phyloP scores from a whole-genome alignment of 768 basidiomycete species.

The Heimioporus sp. region DNA sequence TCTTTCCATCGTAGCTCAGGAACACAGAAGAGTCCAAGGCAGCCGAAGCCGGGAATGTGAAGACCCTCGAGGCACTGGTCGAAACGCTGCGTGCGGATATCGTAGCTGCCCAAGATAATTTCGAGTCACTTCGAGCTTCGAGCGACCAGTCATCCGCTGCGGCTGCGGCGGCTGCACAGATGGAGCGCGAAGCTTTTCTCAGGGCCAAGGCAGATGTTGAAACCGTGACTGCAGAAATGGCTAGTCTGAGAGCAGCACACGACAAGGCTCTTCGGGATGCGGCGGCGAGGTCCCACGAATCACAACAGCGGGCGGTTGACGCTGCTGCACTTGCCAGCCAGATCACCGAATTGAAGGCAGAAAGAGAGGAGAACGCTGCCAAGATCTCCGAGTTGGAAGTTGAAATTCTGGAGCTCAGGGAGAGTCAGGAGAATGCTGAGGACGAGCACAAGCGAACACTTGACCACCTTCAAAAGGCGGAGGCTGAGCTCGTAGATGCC shows the following conservation, averaged over 20 bases:
- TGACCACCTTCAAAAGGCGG: conserved; percentile 46
- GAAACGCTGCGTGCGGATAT: conserved; percentile 51
- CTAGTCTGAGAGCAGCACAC: conserved; percentile 50
- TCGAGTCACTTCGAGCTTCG: conserved; percentile 48
- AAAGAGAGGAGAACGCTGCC: conserved; percentile 67
- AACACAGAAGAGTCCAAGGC: conserved; percentile 40
- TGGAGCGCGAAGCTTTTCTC: conserved; percentile 61
- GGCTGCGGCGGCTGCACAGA: conserved; percentile 49
- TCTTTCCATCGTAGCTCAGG: conserved; percentile 44
- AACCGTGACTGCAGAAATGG: conserved; percentile 50
- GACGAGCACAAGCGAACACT: conserved; percentile 52
- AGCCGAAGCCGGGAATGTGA: conserved; percentile 45
- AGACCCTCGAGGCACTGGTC: conserved; percentile 50
- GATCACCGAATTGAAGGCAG: conserved; percentile 50
- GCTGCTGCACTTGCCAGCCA: conserved; percentile 46
- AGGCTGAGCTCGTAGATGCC: conserved; percentile 53
- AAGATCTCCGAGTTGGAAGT: conserved; percentile 82
- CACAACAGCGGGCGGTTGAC: conserved; percentile 46
- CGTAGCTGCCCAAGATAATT: conserved; percentile 45
- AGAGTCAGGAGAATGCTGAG: conserved; percentile 61
- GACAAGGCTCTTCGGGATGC: conserved; percentile 47
- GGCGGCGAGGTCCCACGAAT: conserved; percentile 41
- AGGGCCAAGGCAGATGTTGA: conserved; percentile 64
- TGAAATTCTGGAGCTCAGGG: conserved; percentile 75
- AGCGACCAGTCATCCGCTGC: conserved; percentile 43